Evolutionary conservation across 139 green algal genomes (phyloP), one percentile per base, ranked within the genome.

Genomic region (Haematococcus lacustris): DNA sequence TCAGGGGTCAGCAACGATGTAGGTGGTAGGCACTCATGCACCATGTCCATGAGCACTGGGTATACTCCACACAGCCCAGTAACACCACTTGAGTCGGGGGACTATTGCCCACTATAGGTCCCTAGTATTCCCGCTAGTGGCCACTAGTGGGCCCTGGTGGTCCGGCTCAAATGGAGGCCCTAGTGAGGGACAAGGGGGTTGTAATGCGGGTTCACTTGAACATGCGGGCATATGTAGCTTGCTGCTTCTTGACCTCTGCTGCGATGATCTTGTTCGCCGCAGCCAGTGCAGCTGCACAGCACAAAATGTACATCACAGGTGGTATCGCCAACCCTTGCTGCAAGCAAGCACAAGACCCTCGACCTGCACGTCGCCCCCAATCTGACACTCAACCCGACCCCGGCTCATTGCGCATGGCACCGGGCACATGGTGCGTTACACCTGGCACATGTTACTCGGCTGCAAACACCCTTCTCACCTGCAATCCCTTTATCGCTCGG

Each of bases 181-280:
- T n/a, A n/a, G n/a, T n/a, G n/a, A n/a, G n/a, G n/a, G n/a, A n/a
- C n/a, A n/a, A n/a, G n/a, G n/a, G n/a, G n/a, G n/a, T n/a, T n/a
- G n/a, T n/a, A n/a, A n/a, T 53, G 43, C 9, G 43, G 9, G 43
- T 9, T 66, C 65, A 84, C 2, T 68, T 68, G 51, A 85, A 85
- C 79, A 85, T 85, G 35, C 72, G 70, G 2, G 71, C 41, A 26
- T 85, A 85, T 0, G 79, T 77, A 6, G 79, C 75, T 6, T 71
- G 60, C 68, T 85, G 68, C 35, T 57, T 66, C 53, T 81, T 71
- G 38, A 73, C 51, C 65, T 73, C 71, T 37, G 70, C 72, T n/a
- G 71, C 70, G 7, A 75, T 47, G 7, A 33, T 38, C 34, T 75
- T 71, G 57, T 71, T 73, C 5, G 65, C 74, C 2, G 62, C 51